These are phyloP conservation scores for Vachellia collinsii DNA, from an alignment of 306 rosid species.

Conservation along the genomic window DNA sequence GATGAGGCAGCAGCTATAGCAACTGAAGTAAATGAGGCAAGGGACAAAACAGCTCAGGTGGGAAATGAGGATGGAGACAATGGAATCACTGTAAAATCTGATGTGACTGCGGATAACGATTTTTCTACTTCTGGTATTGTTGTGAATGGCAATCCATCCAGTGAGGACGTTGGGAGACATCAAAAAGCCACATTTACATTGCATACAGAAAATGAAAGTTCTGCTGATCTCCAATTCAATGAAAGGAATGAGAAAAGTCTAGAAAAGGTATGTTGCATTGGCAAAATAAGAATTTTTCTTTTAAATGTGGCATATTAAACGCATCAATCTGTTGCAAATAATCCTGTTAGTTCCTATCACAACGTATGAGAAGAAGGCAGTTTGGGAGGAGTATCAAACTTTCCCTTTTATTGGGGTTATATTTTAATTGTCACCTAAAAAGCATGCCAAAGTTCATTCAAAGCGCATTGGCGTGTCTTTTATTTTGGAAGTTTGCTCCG, in stretches of 20 bases:
- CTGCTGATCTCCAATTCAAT: slow-evolving; percentile 42
- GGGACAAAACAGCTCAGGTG: neutral
- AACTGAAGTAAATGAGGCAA: slow-evolving; percentile 41
- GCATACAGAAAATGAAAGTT: slow-evolving; percentile 46
- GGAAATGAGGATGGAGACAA: slow-evolving; percentile 48
- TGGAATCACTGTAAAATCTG: slow-evolving; percentile 41
- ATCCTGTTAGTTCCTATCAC: slow-evolving; percentile 14
- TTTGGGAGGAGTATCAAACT: neutral
- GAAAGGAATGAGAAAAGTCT: slow-evolving; percentile 36
- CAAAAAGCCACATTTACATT: slow-evolving; percentile 41
- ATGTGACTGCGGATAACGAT: slow-evolving; percentile 38
- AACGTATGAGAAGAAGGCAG: neutral
- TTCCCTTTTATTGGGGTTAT: slow-evolving; percentile 4
- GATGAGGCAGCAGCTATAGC: slow-evolving; percentile 59
- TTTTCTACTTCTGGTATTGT: slow-evolving; percentile 51
- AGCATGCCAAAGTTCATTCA: neutral
- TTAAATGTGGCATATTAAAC: neutral
- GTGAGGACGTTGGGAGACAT: slow-evolving; percentile 50
- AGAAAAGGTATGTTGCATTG: slow-evolving; percentile 52
- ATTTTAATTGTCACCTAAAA: neutral
- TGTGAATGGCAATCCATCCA: slow-evolving; percentile 59
- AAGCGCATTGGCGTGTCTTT: neutral
- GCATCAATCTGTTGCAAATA: slow-evolving; percentile 22
- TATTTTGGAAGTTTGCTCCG: slow-evolving; percentile 8
- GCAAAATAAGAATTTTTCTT: slow-evolving; percentile 6